Base-by-base conservation (phyloP, 495 filamentous ascomycete genomes). In the Friedmanniomyces endolithicus region DNA sequence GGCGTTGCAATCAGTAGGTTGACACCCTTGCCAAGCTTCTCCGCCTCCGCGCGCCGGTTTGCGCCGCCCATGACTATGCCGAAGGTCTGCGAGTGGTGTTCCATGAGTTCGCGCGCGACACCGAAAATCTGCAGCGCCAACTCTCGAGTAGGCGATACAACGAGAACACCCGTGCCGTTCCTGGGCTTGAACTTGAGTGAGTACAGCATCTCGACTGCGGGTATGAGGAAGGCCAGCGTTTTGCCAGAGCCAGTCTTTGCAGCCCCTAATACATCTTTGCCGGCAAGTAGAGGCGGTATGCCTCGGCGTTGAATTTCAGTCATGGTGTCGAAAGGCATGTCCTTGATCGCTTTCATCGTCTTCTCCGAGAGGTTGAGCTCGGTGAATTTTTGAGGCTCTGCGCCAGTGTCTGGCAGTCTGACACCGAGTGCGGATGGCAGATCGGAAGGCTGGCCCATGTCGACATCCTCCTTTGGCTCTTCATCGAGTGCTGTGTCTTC, bases 221-320 rank as follows among this genome's bases (percentile, higher is more conserved):
- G 92, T 34, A 97, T 94, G 61, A 98, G 72, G 71, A 98, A 98
- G 17, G 90, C 83, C 44, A 98, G 69, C 1, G 92, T 98, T 75
- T 98, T 98, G 63, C 92, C 92, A 16, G 86, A 90, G 9, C 92
- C 92, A 0, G 92, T 98, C 75, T 98, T 97, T 35, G 92, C 92
- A 25, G 92, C 92, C 60, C 94, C 92, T 25, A 98, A 79, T 25
- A 98, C 88, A 72, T 98, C 92, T 65, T 84, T 82, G 25, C 92
- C 92, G 37, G 89, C 87, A 56, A 96, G 74, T 20, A 92, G 71
- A 6, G 90, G 88, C 1, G 92, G 90, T 40, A 96, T 94, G 6
- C 83, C 86, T 57, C 86, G 76, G 55, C 82, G 79, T 67, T 98
- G 92, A 57, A 98, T 95, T 67, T 95, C 88, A 0, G 92, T 97